Base-by-base conservation (phyloP, 148 eudicot genomes). In the Rhododendron henanense region DNA sequence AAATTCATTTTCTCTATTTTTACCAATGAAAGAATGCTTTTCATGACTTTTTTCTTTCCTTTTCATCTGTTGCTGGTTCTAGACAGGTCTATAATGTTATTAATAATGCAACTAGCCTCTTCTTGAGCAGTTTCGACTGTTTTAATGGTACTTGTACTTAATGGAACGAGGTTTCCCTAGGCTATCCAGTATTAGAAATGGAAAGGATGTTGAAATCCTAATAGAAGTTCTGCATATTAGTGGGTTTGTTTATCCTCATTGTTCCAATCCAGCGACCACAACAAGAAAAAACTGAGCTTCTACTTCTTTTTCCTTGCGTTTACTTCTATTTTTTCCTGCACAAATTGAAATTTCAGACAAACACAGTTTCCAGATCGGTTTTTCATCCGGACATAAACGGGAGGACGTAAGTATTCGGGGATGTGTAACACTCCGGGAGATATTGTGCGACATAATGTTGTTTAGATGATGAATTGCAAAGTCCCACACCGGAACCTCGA, bases 41-140 rank as follows among this genome's bases (percentile, higher is more conserved):
- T 21, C 55, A 4, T 50, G 31, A 6, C 61, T 61, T 74, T 0
- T 57, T 21, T 59, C n/a, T 19, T 19, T 19, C n/a, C 19, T 28
- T 28, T 71, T 47, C 44, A 48, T 51, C 69, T 53, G 55, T 50
- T 35, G 48, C 79, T 61, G 39, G 80, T 47, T 11, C 16, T 47
- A 50, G 65, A 33, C 73, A 19, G 33, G 37, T 55, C 47, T 71
- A 47, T 21, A 71, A 57, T 13, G 81, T 74, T 48, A 59, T 71
- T 80, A 84, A 84, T 84, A 71, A 84, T 84, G 6, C 65, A 19
- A 69, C 79, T 84, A 25, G 47, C 31, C 48, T 28, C 61, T 31
- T 47, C 78, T 84, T 74, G 31, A 50, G 44, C 59, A 71, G 45
- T 73, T 48, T 73, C 50, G 35, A 9, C 67, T n/a, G 83, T 81